Base-by-base conservation (phyloP, 805 yeast genomes). In the Danielozyma ontarioensis region DNA sequence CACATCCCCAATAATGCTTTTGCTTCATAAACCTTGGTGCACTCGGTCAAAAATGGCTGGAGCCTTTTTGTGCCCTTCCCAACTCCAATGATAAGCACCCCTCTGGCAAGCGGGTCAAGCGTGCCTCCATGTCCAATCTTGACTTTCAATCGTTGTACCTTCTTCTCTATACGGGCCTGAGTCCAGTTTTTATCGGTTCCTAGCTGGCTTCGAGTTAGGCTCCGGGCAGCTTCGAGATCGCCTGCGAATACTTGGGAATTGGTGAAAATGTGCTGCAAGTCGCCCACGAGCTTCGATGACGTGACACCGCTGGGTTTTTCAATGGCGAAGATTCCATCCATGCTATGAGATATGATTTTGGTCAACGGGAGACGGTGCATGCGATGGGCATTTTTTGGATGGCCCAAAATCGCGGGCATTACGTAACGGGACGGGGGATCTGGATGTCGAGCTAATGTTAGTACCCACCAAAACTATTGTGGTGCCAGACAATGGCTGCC, bases 51-150 rank as follows among this genome's bases (percentile, higher is more conserved):
- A 50, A 83, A 88, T 39, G 74, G 66, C 35, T 78, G 81, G 27
- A 93, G 64, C 51, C 74, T 66, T 55, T 90, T 94, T 2, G 99
- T 93, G 3, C 98, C 98, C 1, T 68, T 41, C 4, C 96, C 96
- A n/a, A 93, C 76, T 4, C 98, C 99, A 35, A 93, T 70, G 2
- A 94, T 90, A 27, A 85, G 57, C 1, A 90, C 89, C 8, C 99
- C 99, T n/a, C 88, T 79, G 0, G 99, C 99, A 27, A 85, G 60
- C 0, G 97, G 97, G 51, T 93, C 99, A 25, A 93, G 65, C 0
- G 99, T 93, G 7, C 99, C 99, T 13, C 98, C 99, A 57, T 93
- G 99, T 1, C 99, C 99, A 68, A 90, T 82, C 51, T 93, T 93
- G 22, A 89, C 78, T 46, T 79, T 80, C 3, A 74, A 63, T 21